A percentile compares a stretch with the other conserved stretches of the same genome.
phyloP scores from a whole-genome alignment of 805 yeast genomes.

The Scheffersomyces spartinae region DNA sequence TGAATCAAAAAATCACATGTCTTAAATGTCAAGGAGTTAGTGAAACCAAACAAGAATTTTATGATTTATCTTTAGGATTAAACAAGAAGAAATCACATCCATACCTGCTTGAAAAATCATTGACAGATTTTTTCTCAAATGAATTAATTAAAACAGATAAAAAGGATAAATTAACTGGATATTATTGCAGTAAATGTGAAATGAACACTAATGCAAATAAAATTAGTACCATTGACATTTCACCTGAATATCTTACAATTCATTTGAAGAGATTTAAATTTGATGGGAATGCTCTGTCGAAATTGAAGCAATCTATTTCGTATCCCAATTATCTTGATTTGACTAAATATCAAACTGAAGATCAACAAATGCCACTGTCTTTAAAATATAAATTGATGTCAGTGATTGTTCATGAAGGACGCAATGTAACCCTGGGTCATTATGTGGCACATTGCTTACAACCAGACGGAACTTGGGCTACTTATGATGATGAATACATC shows the following conservation, averaged over 20 bases:
- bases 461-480: constrained; percentile 87
- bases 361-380: constrained; percentile 39
- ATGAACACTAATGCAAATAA: constrained; percentile 68
- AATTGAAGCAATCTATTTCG: constrained; percentile 76
- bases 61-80: constrained; percentile 79
- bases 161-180: constrained; percentile 56
- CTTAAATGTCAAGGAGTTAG: constrained; percentile 72
- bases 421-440: constrained; percentile 88
- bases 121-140: constrained; percentile 71
- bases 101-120: constrained; percentile 64
- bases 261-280: constrained; percentile 89
- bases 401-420: constrained; percentile 89
- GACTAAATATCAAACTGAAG: constrained; percentile 43
- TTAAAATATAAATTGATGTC: constrained; percentile 63
- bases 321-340: constrained; percentile 73
- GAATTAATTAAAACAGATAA: constrained; percentile 65
- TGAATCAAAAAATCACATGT: constrained; percentile 80
- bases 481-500: constrained; percentile 88
- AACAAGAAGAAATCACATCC: constrained; percentile 27
- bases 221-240: constrained; percentile 57
- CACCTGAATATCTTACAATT: constrained; percentile 81
- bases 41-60: constrained; percentile 84
- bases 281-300: constrained; percentile 66
- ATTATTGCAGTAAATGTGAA: constrained; percentile 81
- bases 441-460: constrained; percentile 85